Evolutionary conservation across 345 rosid genomes (phyloP), one percentile per base, ranked within the genome.

Genomic region (Salix udensis): DNA sequence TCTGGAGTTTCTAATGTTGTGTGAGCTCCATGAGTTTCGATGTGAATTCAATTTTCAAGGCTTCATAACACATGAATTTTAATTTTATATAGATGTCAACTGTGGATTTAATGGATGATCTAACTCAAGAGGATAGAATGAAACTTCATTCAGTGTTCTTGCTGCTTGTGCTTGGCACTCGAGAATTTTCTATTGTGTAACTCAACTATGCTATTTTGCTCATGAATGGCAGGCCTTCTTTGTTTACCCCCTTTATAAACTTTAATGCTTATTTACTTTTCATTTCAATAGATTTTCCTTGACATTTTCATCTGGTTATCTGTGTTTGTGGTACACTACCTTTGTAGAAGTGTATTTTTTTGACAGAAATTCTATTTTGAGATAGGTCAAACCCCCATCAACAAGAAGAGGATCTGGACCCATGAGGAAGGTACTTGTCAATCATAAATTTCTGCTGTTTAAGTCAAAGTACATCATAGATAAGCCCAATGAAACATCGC

Each of bases 381-480:
- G 16, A 68, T 76, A 89, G 92, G 93, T 87, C 53, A 91, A 89
- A 2, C 48, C 86, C 78, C 85, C 87, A 67, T 81, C 88, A 68
- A 66, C 84, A 71, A 80, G 89, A 88, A 82, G 86, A 37, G 92
- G 91, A 83, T 94, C 92, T 65, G 97, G 97, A 78, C 87, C 91
- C 24, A 74, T 86, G 62, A 91, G 91, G 86, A 92, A 94, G 96
- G 97, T 94, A 87, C 37, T 34, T 67, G 60, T 39, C 18, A 26
- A 40, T 37, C 28, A 15, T 21, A 37, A 16, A 26, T 26, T 34
- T 69, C 10, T 44, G 31, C 14, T 39, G 4, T 58, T 3, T 34
- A 46, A 13, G 50, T 46, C 16, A 46, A 13, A 46, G 50, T 28
- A 42, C 9, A 74, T n/a, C 3, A 36, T 19, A 37, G 21, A 36